Conservation (phyloP, 805 yeast species). For the Zygotorulaspora danielsina region DNA sequence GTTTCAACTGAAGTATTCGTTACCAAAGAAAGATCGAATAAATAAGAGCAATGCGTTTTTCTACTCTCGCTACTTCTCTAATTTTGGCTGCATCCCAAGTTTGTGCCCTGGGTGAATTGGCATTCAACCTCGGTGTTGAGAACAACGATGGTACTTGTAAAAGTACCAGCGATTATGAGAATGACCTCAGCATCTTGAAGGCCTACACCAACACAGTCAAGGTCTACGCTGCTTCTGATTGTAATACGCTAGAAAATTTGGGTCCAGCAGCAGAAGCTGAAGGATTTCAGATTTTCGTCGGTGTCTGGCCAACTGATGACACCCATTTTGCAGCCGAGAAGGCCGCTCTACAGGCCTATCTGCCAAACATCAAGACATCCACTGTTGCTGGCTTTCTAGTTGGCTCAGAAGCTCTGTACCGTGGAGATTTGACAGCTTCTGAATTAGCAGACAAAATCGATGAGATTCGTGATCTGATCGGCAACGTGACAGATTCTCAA, state of each 20-base stretch:
- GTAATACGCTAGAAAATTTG: slow-evolving; percentile 78
- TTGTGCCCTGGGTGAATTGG: slow-evolving; percentile 64
- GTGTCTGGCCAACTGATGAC: slow-evolving; percentile 93
- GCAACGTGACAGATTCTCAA: slow-evolving; percentile 65
- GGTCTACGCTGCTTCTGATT: slow-evolving; percentile 90
- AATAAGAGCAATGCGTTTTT: slow-evolving; percentile 29
- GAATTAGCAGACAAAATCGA: slow-evolving; percentile 65
- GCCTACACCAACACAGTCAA: slow-evolving; percentile 63
- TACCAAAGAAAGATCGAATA: background rate
- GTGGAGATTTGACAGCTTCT: slow-evolving; percentile 75
- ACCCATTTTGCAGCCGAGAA: slow-evolving; percentile 72
- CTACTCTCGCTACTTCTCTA: slow-evolving; percentile 43
- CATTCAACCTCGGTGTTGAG: slow-evolving; percentile 83
- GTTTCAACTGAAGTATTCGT: background rate
- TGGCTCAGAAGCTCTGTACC: slow-evolving; percentile 94
- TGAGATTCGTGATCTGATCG: slow-evolving; percentile 56
- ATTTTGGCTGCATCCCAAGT: slow-evolving; percentile 43
- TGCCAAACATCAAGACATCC: slow-evolving; percentile 66
- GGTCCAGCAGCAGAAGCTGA: slow-evolving; percentile 83
- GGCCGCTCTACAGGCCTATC: slow-evolving; percentile 59
- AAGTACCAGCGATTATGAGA: slow-evolving; percentile 59
- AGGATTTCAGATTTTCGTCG: slow-evolving; percentile 73
- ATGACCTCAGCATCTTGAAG: slow-evolving; percentile 59
- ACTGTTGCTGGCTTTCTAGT: slow-evolving; percentile 77
- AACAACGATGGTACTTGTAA: slow-evolving; percentile 74